These are phyloP conservation scores for Tricholoma sp. DNA, from an alignment of 768 basidiomycete genomes.

Conservation along the genomic window DNA sequence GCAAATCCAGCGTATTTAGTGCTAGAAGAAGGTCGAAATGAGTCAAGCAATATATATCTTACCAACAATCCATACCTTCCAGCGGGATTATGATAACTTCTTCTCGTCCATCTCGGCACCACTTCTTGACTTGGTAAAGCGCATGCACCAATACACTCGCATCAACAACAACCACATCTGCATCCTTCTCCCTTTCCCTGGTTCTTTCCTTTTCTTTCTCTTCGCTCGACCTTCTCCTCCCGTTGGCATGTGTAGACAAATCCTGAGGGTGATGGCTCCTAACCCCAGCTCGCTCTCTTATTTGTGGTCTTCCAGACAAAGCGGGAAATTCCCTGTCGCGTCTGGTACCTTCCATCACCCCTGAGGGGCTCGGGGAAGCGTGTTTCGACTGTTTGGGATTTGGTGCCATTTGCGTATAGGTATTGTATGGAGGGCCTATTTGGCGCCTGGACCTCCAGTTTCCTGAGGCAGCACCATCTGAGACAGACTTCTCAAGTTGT, in stretches of 20 bases:
- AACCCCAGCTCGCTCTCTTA: constrained; percentile 2
- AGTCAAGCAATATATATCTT: neutral
- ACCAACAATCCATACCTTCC: constrained; percentile 56
- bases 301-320: constrained; percentile 11
- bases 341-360: constrained; percentile 28
- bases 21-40: constrained; percentile 37
- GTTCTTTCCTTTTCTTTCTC: constrained; percentile 19
- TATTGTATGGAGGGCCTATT: constrained; percentile 5
- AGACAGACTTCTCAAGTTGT: constrained; percentile 76
- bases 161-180: constrained; percentile 73
- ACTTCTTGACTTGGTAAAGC: constrained; percentile 72
- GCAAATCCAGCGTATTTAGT: constrained; percentile 83
- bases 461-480: constrained; percentile 42
- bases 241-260: constrained; percentile 10
- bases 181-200: constrained; percentile 44
- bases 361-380: constrained; percentile 21
- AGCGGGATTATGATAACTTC: constrained; percentile 82
- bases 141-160: constrained; percentile 80
- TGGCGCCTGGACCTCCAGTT: constrained; percentile 56
- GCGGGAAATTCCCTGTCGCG: constrained; percentile 20
- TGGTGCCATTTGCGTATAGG: constrained; percentile 13
- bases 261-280: constrained; percentile 3
- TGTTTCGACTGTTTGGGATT: constrained; percentile 24
- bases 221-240: constrained; percentile 26
- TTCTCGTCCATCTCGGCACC: constrained; percentile 71